A percentile compares a stretch with the other conserved stretches of the same genome.
phyloP scores from a whole-genome alignment of 805 yeast species.

The Pichia insulana region DNA sequence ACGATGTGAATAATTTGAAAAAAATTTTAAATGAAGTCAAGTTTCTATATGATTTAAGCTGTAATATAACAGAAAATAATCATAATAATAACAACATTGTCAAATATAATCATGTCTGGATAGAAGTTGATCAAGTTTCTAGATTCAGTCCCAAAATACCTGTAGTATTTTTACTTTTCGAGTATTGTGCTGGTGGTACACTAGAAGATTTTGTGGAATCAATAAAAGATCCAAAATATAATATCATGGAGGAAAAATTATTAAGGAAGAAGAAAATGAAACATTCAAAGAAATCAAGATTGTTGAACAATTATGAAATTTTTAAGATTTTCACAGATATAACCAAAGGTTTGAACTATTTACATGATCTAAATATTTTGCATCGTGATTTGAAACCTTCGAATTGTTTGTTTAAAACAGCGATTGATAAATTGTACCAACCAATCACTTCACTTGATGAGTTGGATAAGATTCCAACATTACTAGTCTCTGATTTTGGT shows the following conservation, averaged over 20 bases:
- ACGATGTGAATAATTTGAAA: slow-evolving; percentile 57
- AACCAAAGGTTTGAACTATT: slow-evolving; percentile 57
- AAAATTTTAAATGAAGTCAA: slow-evolving; percentile 73
- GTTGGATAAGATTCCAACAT: slow-evolving; percentile 43
- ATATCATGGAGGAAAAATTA: slow-evolving; percentile 31
- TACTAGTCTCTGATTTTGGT: slow-evolving; percentile 82
- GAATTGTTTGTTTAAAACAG: slow-evolving; percentile 56
- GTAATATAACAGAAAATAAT: slow-evolving; percentile 11
- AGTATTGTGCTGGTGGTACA: slow-evolving; percentile 85
- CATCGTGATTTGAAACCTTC: slow-evolving; percentile 89
- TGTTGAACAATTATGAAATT: slow-evolving; percentile 51
- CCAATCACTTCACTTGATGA: slow-evolving; percentile 21
- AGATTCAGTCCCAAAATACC: slow-evolving; percentile 50
- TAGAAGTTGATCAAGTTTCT: slow-evolving; percentile 53
- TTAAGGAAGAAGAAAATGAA: slow-evolving; percentile 16
- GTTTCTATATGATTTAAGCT: slow-evolving; percentile 47
- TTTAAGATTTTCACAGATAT: slow-evolving; percentile 60
- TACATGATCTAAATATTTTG: slow-evolving; percentile 69
- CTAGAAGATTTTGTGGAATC: slow-evolving; percentile 54
- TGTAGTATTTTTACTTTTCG: slow-evolving; percentile 69
- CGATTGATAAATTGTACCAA: slow-evolving; percentile 19
- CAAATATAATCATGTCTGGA: slow-evolving; percentile 86
- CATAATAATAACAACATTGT: slow-evolving; percentile 40
- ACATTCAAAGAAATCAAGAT: slow-evolving; percentile 12
- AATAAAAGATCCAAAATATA: slow-evolving; percentile 29